Percentiles rank a stretch among this genome's conserved stretches.
Conservation (phyloP, 2,329 filamentous ascomycete genomes). For the Trichoderma semiorbis region DNA sequence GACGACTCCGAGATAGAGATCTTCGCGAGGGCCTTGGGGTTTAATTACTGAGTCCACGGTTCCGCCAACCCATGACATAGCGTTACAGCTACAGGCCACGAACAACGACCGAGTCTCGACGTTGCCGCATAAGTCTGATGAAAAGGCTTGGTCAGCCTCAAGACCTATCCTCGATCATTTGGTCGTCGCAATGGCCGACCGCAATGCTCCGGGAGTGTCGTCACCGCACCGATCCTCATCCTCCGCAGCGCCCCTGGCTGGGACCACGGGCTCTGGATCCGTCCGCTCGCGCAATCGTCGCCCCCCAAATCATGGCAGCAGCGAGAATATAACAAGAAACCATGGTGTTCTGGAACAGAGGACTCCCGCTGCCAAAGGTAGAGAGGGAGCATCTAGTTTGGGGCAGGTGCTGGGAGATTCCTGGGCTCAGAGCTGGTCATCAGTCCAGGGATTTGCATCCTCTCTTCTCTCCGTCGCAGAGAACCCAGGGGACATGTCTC, state of each 20-base stretch:
- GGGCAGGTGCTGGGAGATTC: constrained; percentile 47
- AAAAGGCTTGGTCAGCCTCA: constrained; percentile 27
- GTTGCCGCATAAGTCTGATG: constrained; percentile 30
- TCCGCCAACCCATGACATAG: constrained; percentile 3
- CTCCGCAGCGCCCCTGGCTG: constrained; percentile 40
- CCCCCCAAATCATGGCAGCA: constrained; percentile 31
- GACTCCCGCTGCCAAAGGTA: not conserved
- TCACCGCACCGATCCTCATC: constrained; percentile 45
- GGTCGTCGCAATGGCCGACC: constrained; percentile 38
- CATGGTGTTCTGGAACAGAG: not conserved
- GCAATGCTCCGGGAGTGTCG: constrained; percentile 28
- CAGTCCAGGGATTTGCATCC: constrained; percentile 52
- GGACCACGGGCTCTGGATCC: constrained; percentile 38
- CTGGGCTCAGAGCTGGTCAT: constrained; percentile 53
- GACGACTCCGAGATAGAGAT: constrained; percentile 8
- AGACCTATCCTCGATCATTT: constrained; percentile 32
- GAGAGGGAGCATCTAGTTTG: constrained; percentile 22
- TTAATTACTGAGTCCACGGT: constrained; percentile 9
- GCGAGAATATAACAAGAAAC: not conserved
- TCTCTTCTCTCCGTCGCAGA: constrained; percentile 36
- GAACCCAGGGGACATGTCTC: constrained; percentile 19
- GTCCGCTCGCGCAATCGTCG: constrained; percentile 52
- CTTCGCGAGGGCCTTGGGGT: constrained; percentile 6
- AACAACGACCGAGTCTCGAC: constrained; percentile 2
- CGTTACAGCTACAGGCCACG: not conserved